Percentiles rank a stretch among this genome's conserved stretches.
phyloP scores from a whole-genome alignment of 192 early-diverging fungal genomes.

The Coemansia aciculifera region DNA sequence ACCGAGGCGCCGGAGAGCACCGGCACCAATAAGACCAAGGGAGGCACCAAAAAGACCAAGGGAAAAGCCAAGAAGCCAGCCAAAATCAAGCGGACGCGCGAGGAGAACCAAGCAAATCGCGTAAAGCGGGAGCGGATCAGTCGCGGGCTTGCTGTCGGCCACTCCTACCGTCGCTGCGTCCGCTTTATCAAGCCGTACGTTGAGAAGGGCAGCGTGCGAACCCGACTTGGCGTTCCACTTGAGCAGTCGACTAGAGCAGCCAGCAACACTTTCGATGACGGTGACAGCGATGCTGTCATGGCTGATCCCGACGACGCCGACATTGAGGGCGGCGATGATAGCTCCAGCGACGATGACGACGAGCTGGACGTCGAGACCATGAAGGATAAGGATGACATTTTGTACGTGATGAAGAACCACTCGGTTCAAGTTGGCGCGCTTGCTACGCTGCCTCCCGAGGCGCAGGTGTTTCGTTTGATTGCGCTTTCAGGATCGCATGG shows the following conservation, averaged over 20 bases:
- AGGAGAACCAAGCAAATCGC: background rate
- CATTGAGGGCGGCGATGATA: background rate
- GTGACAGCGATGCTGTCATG: background rate
- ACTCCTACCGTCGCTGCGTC: constrained; percentile 41
- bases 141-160: constrained; percentile 7
- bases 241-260: background rate
- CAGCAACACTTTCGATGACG: background rate
- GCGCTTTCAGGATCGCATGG: constrained; percentile 41
- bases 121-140: background rate
- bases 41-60: background rate
- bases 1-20: background rate
- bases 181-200: constrained; percentile 45
- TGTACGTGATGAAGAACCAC: constrained; percentile 30
- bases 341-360: constrained; percentile 34
- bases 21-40: background rate
- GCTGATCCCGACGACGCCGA: background rate
- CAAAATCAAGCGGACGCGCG: background rate
- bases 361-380: constrained; percentile 10
- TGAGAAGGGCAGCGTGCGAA: constrained; percentile 1
- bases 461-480: constrained; percentile 47
- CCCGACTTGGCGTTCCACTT: constrained; percentile 32
- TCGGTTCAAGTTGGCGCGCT: constrained; percentile 26
- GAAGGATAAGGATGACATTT: constrained; percentile 43
- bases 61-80: background rate
- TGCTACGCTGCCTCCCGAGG: constrained; percentile 22